phyloP scores from a whole-genome alignment of 257 asterid genomes.

The Vinca minor region DNA sequence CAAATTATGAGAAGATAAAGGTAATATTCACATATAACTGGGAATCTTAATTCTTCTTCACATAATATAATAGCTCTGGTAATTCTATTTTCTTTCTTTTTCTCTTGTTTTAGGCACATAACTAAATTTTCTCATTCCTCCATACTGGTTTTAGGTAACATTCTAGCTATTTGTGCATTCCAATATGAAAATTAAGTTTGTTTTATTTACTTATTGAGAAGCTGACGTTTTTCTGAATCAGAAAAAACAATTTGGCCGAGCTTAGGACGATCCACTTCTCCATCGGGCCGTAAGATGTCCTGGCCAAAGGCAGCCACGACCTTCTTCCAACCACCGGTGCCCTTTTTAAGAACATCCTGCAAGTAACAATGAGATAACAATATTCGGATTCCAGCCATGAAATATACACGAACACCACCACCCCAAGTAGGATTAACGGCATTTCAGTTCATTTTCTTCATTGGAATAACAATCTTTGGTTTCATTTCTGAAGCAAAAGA shows the following conservation, averaged over 20 bases:
- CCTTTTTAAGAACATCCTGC: conserved; percentile 66
- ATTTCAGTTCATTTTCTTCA: background rate
- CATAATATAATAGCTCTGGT: background rate
- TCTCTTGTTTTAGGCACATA: background rate
- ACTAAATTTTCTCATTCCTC: background rate
- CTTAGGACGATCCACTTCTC: conserved; percentile 82
- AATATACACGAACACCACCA: background rate
- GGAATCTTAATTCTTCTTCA: background rate
- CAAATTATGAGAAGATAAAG: background rate
- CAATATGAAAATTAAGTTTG: background rate
- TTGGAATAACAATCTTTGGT: background rate
- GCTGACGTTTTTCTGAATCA: conserved; percentile 69
- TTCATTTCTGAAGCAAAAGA: background rate
- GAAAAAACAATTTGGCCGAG: conserved; percentile 75
- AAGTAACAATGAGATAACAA: background rate
- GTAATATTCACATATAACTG: background rate
- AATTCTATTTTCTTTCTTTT: background rate
- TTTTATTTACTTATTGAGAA: conserved; percentile 57
- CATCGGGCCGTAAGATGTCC: conserved; percentile 55
- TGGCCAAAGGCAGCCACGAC: conserved; percentile 74
- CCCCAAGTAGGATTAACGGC: background rate
- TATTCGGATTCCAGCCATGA: background rate
- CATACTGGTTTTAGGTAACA: background rate
- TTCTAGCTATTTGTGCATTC: background rate
- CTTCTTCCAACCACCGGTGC: conserved; percentile 83